Base-by-base conservation (phyloP, 2,329 filamentous ascomycete genomes). In the Acarospora socialis region DNA sequence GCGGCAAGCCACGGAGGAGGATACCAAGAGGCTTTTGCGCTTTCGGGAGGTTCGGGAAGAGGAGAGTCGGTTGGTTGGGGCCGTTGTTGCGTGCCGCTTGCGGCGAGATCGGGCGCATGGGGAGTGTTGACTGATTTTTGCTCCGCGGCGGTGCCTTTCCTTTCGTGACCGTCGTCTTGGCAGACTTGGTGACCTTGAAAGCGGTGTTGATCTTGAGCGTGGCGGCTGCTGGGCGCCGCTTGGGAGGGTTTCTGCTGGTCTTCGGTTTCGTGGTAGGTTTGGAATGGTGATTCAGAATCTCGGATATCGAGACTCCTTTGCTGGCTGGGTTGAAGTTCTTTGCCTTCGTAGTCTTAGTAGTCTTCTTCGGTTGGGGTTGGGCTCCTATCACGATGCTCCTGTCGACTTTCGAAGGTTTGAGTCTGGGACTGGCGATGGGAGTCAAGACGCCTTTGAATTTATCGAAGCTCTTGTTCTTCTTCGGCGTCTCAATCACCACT, bases 381-480 rank as follows among this genome's bases (percentile, higher is more conserved):
- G n/a, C 16, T 14, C 10, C 16, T 29, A 15, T 2, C 5, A 6
- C 26, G 14, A 15, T 4, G 12, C 3, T 18, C 12, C 16, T 4
- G 13, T 12, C 42, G 31, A 29, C 44, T 36, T 26, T 46, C 45
- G 36, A 55, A 51, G 27, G 57, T 51, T 46, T 43, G 19, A 39
- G 43, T 17, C 37, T 42, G 23, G 59, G 49, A 32, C 55, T 61
- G 26, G 56, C 55, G 5, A 57, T 53, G 17, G 60, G 60, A 5
- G 59, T 63, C 29, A 56, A 49, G 23, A 59, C 47, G 21, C 53
- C 53, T 44, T 35, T 23, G 4, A 32, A 13, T 13, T 12, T 15
- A 16, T 15, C n/a, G 12, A 8, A 43, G 47, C n/a, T n/a, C 29
- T 48, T 42, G 25, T 47, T 48, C 42, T 60, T 59, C 42, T 47